These are phyloP conservation scores for Umbelopsis isabellina DNA, from an alignment of 192 early-diverging fungal species.

Conservation along the genomic window DNA sequence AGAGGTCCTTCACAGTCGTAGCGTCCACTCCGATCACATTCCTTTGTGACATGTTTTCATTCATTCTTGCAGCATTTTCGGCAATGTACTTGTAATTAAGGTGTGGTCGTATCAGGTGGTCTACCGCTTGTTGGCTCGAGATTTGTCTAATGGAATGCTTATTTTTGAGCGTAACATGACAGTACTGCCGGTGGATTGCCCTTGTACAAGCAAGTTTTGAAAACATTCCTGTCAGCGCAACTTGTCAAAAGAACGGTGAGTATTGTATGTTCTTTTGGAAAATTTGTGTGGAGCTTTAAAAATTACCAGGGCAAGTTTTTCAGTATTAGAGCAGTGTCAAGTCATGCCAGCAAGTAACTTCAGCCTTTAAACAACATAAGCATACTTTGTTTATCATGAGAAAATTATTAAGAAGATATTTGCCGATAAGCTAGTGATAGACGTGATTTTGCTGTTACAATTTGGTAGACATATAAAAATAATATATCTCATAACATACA, in stretches of 20 bases:
- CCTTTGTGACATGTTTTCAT: conserved; percentile 32
- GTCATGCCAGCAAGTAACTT: too few species aligned
- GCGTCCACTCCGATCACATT: conserved; percentile 28
- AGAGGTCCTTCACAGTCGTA: conserved; percentile 18
- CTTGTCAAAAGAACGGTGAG: not conserved
- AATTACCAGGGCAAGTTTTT: too few species aligned
- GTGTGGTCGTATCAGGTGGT: conserved; percentile 35
- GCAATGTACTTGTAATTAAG: conserved; percentile 33
- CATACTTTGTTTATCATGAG: too few species aligned
- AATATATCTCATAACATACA: too few species aligned
- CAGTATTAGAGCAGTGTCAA: too few species aligned
- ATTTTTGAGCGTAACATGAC: not conserved
- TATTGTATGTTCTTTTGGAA: not conserved
- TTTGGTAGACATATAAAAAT: too few species aligned
- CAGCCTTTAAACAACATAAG: too few species aligned
- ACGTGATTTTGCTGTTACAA: too few species aligned
- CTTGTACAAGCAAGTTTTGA: conserved; percentile 4
- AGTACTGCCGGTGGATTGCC: not conserved
- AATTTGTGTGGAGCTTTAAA: too few species aligned
- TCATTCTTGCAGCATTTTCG: conserved; percentile 30
- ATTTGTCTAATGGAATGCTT: not conserved
- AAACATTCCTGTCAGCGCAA: not conserved
- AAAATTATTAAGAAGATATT: too few species aligned
- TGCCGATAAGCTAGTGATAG: too few species aligned
- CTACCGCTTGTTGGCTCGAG: not conserved